These are phyloP conservation scores for Mayamaea pseudoterrestris DNA, from an alignment of 108 stramenopile genomes.

Conservation along the genomic window DNA sequence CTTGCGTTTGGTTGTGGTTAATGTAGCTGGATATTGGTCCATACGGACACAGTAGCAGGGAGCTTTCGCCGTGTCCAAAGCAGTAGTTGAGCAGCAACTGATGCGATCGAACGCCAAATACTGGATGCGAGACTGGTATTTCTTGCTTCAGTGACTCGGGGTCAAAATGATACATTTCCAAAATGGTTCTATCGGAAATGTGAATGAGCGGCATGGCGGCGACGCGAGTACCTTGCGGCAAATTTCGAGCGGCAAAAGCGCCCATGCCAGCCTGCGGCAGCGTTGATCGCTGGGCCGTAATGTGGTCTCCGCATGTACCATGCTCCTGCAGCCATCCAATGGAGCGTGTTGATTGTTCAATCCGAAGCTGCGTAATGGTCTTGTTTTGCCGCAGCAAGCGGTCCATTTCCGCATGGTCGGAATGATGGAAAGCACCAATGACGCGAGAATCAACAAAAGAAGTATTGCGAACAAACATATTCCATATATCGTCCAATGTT, in stretches of 20 bases:
- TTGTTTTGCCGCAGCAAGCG: conserved; percentile 8
- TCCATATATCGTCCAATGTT: conserved; percentile 10
- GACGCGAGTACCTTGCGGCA: conserved; percentile 21
- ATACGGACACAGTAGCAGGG: conserved; percentile 51
- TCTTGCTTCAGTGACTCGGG: background rate
- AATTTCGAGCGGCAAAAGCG: conserved; percentile 32
- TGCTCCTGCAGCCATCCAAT: conserved; percentile 23
- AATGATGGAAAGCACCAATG: conserved; percentile 16
- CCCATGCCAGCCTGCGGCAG: conserved; percentile 32
- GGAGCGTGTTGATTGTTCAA: conserved; percentile 14
- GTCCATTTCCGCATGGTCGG: background rate
- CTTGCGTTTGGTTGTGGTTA: conserved; percentile 29
- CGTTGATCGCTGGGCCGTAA: conserved; percentile 20
- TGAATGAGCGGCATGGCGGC: conserved; percentile 39
- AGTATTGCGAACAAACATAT: conserved; percentile 11
- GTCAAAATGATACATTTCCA: conserved; percentile 21
- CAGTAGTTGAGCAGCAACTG: conserved; percentile 46
- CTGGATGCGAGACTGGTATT: too few species aligned
- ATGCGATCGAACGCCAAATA: background rate
- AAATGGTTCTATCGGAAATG: conserved; percentile 15
- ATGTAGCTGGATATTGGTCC: conserved; percentile 24
- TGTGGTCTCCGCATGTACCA: conserved; percentile 32
- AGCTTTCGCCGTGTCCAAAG: conserved; percentile 48
- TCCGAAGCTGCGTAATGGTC: conserved; percentile 8
- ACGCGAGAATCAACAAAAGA: conserved; percentile 14